These are phyloP conservation scores for thale cress (Arabidopsis thaliana) DNA, from an alignment of 345 rosid genomes.

Conservation along the genomic window DNA sequence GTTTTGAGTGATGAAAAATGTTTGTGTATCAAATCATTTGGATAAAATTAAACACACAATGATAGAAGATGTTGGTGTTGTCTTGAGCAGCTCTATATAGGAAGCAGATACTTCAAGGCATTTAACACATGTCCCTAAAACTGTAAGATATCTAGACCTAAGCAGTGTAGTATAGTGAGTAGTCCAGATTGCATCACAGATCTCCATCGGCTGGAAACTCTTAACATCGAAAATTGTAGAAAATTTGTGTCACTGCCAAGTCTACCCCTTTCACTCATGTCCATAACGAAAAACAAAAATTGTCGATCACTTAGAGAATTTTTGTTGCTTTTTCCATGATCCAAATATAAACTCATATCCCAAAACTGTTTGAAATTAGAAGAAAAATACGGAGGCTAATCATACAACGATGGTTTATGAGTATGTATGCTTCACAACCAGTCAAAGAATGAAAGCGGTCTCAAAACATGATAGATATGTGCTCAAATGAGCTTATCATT, in stretches of 20 bases:
- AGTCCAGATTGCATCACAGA: not conserved
- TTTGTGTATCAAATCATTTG: no score
- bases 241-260: not conserved
- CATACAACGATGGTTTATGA: no score
- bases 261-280: slow-evolving; percentile 6
- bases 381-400: no score
- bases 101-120: not conserved
- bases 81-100: not conserved
- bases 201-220: not conserved
- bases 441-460: no score
- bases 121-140: slow-evolving; percentile 8
- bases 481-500: no score
- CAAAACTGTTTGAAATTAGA: no score
- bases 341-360: no score
- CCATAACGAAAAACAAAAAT: not conserved
- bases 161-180: not conserved
- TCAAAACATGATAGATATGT: no score
- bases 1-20: not conserved
- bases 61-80: not conserved
- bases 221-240: not conserved
- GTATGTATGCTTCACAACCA: no score
- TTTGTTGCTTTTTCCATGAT: not conserved
- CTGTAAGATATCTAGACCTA: not conserved
- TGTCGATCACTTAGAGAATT: slow-evolving; percentile 11
- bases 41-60: no score